Base-by-base conservation (phyloP, 805 yeast genomes). In the Starmerella stellata region DNA sequence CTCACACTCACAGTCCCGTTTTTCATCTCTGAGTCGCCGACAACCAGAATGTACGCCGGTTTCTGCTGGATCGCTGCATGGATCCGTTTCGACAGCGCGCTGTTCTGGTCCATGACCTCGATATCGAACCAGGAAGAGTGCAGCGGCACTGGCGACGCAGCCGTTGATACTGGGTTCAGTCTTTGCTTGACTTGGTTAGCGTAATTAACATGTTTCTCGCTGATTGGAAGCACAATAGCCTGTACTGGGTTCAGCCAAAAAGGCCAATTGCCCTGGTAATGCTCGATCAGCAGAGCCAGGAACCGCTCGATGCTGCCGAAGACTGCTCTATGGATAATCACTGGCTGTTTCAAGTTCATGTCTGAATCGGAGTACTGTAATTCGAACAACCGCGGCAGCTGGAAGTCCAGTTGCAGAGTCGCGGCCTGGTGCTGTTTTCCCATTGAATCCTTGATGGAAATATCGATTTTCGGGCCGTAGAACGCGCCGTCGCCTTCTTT, bases 401-500 rank as follows among this genome's bases (percentile, higher is more conserved):
- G 95, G 67, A 90, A 90, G 55, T 90, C 98, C 32, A 90, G 64
- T 58, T 90, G 98, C 38, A 90, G 73, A 0, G 98, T 90, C 2
- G 95, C 98, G 2, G 90, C 80, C 60, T 90, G 98, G 57, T 83
- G 95, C 43, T 71, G 68, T 49, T 82, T 83, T 1, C 75, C 78
- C 36, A 69, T 72, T 24, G 78, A 75, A 59, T 90, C 98, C 5
- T 72, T 72, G 38, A 90, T 70, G 38, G 80, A 63, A 33, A 90
- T 69, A 57, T 90, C 98, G 44, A 90, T 82, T 54, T 87, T 87
- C 15, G 68, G 68, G 8, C 68, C 68, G 43, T 63, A 63, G 52
- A 78, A 78, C 1, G 90, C 99, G 25, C 98, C 98, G 57, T 90
- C 99, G n/a, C 92, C 94, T 44, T 74, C 80, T 47, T 83, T 74